Conservation (phyloP, 352 stramenopile genomes). For the Phytophthora quininea region DNA sequence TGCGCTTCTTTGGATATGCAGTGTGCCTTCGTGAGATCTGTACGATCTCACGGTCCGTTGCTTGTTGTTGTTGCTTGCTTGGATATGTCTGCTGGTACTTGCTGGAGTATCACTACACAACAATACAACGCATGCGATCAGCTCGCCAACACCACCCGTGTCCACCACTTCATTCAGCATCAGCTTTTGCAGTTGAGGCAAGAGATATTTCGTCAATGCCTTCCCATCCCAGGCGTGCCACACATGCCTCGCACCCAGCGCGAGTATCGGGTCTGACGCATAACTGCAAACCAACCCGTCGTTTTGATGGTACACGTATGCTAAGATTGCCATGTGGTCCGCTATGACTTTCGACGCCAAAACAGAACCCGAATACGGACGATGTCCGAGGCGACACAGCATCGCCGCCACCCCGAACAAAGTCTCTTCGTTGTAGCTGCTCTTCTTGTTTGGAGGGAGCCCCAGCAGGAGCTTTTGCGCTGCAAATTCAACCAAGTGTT, state of each 20-base stretch:
- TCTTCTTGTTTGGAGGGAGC: not conserved
- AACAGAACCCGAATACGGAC: not conserved
- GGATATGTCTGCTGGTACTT: no score
- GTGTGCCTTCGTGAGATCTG: no score
- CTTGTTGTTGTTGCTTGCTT: no score
- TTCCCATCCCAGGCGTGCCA: not conserved
- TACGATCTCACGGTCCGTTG: no score
- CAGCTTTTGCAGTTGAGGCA: not conserved
- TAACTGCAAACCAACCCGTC: not conserved
- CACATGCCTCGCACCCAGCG: not conserved
- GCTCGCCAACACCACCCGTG: not conserved
- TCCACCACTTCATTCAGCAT: not conserved
- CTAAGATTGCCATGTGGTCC: not conserved
- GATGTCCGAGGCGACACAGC: not conserved
- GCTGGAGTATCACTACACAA: not conserved
- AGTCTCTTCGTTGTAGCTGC: not conserved
- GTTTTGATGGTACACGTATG: not conserved
- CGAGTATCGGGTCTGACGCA: not conserved
- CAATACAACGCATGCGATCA: not conserved
- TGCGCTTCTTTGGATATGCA: no score
- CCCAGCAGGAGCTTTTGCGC: not conserved
- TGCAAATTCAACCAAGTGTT: not conserved
- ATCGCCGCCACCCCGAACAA: not conserved
- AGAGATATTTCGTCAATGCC: not conserved
- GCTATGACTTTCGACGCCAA: not conserved